phyloP scores from a whole-genome alignment of 345 rosid species.

The Gynandropsis gynandra region DNA sequence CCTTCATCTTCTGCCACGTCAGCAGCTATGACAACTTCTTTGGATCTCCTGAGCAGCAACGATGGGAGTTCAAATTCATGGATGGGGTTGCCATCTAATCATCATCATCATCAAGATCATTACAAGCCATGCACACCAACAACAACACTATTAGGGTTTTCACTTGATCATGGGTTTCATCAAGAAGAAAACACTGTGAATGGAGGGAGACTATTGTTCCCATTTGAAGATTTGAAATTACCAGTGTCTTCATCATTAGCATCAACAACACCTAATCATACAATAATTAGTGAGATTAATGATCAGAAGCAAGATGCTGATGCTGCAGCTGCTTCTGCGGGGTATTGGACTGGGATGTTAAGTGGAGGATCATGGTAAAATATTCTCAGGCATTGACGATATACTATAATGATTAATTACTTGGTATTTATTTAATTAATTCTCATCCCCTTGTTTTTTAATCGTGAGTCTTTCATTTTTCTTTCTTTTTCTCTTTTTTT shows the following conservation, averaged over 20 bases:
- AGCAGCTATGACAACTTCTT: conserved; percentile 32
- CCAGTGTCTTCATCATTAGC: conserved; percentile 46
- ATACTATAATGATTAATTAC: conserved; percentile 24
- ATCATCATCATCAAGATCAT: conserved; percentile 49
- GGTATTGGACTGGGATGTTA: conserved; percentile 91
- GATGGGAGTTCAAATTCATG: conserved; percentile 51
- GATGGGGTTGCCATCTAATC: conserved; percentile 47
- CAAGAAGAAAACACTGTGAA: conserved; percentile 31
- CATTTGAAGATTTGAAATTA: conserved; percentile 81
- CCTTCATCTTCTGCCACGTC: conserved; percentile 27
- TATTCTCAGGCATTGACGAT: conserved; percentile 16
- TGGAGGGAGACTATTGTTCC: conserved; percentile 63
- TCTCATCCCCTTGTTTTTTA: conserved; percentile 19
- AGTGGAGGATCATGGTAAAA: conserved; percentile 94
- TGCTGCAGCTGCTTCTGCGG: conserved; percentile 37
- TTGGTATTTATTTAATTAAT: conserved; percentile 22
- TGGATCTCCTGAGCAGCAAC: conserved; percentile 73
- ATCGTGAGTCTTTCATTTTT: conserved; percentile 15
- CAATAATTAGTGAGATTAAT: conserved; percentile 32
- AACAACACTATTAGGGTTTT: conserved; percentile 47
- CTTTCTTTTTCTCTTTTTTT: conserved; percentile 17
- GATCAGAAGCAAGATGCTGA: conserved; percentile 48
- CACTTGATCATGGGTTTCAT: conserved; percentile 58
- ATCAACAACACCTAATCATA: too few relatives aligned
- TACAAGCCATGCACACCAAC: conserved; percentile 53